Evolutionary conservation across 148 eudicot genomes (phyloP).

Genomic region (Amaranthus cruentus): DNA sequence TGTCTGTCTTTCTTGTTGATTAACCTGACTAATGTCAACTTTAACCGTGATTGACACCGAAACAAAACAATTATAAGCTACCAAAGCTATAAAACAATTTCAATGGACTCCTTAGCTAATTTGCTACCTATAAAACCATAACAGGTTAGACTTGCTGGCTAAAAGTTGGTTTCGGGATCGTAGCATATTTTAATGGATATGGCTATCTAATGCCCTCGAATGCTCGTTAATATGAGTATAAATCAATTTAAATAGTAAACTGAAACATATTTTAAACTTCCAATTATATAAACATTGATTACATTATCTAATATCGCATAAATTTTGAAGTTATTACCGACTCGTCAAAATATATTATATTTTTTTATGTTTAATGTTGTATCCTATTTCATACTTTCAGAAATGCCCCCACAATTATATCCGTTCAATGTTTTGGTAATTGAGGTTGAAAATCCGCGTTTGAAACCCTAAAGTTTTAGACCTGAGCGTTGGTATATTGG

Average conservation of each 20-base stretch:
- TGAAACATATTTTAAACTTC: neutral
- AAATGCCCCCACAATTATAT: no score
- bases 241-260: neutral
- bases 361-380: no score
- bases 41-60: neutral
- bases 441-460: no score
- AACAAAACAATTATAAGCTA: neutral
- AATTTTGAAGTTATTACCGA: no score
- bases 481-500: no score
- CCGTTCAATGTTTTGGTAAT: no score
- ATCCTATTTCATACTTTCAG: no score
- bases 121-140: neutral
- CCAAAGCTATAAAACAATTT: neutral
- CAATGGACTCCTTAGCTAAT: neutral
- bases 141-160: neutral
- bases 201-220: neutral
- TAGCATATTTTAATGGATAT: neutral
- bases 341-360: no score
- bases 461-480: no score
- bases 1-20: neutral
- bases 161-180: neutral
- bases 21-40: slow-evolving; percentile 8
- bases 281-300: no score
- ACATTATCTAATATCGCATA: no score
- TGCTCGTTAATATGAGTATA: no score